Evolutionary conservation across 108 stramenopile species (phyloP), one percentile per base, ranked within the genome.

Genomic region (Aurantiochytrium sp.): DNA sequence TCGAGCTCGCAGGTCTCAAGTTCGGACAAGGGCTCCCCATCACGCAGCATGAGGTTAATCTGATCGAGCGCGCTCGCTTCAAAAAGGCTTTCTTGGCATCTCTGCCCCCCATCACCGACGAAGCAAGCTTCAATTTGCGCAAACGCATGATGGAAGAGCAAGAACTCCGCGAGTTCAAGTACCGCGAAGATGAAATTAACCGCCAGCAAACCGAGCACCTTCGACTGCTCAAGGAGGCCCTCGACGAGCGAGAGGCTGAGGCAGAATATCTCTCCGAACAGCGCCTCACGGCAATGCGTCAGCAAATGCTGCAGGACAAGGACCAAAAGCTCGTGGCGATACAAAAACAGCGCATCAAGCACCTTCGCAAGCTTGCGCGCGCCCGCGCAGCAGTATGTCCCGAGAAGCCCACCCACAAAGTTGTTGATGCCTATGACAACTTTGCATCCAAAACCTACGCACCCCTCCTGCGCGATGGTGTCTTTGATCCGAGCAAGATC

Each of bases 31-130:
- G 53, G 43, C 92, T 95, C 44, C 94, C 94, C 1, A 88, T 60
- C 4, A 92, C 93, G 35, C 47, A 49, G 58, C 58, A 60, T 14
- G 94, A 94, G 60, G 91, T 95, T 42, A 88, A 64, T 49, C 89
- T 93, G 94, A 93, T 95, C 64, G 93, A 93, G 76, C 90, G 90
- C 4, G 91, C 94, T 0, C 89, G 93, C 16, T 72, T 59, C 18
- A 93, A 94, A 44, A 58, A 92, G 18, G 60, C 49, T 0, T 58
- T 95, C 18, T 89, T 94, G 58, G 92, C 69, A 6, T 55, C 91
- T 5, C 90, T 95, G 47, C 94, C 94, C 14, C 95, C 95, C 4
- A 93, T 94, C 88, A 95, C 95, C 5, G 95, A 95, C 88, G 95
- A 95, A 60, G 94, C 93, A 14, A 60, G 60, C 23, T 91, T 95